These are phyloP conservation scores for Globisporangium spiculum DNA, from an alignment of 352 stramenopile genomes.

Conservation along the genomic window DNA sequence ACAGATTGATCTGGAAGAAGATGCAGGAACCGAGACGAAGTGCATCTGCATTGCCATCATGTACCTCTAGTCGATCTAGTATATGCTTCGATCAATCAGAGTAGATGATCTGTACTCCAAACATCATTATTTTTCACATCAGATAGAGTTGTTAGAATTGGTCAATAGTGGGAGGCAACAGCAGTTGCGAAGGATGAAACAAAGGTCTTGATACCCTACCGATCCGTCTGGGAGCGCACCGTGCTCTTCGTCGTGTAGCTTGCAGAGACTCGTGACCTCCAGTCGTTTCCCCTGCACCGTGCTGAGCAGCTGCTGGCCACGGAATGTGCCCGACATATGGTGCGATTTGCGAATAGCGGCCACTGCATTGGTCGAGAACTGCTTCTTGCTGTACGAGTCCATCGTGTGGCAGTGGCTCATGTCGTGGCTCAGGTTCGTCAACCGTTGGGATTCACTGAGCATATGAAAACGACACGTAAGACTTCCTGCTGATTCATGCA, in stretches of 20 bases:
- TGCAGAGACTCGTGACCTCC: slow-evolving; percentile 66
- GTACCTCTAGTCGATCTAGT: too few species aligned
- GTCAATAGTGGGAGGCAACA: neutral
- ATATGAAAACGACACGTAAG: neutral
- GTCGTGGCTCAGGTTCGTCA: slow-evolving; percentile 62
- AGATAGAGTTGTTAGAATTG: neutral
- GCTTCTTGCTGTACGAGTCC: slow-evolving; percentile 56
- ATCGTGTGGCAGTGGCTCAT: slow-evolving; percentile 62
- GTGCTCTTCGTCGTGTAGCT: slow-evolving; percentile 58
- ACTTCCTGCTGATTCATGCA: neutral
- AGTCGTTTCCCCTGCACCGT: slow-evolving; percentile 70
- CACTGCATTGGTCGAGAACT: slow-evolving; percentile 55
- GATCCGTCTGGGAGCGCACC: slow-evolving; percentile 44
- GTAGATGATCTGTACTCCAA: neutral
- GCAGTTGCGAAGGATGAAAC: neutral
- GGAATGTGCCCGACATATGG: slow-evolving; percentile 54
- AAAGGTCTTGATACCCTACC: slow-evolving; percentile 15
- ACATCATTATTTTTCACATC: neutral
- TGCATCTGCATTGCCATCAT: too few species aligned
- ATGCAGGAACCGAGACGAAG: too few species aligned
- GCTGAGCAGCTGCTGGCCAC: slow-evolving; percentile 68
- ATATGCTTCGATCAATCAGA: neutral
- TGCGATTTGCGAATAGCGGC: slow-evolving; percentile 41
- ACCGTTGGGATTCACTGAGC: slow-evolving; percentile 56
- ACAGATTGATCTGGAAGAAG: too few species aligned